phyloP scores from a whole-genome alignment of 1,284 basidiomycete species.

The Chondrostereum purpureum region DNA sequence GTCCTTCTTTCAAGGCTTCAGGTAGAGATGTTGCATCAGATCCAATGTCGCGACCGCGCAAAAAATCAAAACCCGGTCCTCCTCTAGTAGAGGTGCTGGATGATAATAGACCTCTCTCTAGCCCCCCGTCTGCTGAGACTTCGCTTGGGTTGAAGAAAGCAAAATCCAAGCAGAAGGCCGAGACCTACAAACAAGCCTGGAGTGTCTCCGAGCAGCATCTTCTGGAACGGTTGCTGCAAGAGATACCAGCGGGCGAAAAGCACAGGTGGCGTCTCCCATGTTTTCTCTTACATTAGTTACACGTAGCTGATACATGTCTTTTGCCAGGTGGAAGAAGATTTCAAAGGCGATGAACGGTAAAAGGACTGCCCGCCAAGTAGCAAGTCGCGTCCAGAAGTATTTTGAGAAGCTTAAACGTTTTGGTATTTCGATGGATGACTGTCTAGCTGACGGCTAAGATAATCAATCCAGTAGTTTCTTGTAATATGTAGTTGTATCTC shows the following conservation, averaged over 20 bases:
- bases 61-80: no score
- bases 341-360: constrained; percentile 71
- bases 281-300: background rate
- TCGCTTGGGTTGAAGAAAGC: background rate
- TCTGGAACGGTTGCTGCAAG: constrained; percentile 61
- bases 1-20: constrained; percentile 11
- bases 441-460: background rate
- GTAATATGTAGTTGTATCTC: no score
- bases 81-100: no score
- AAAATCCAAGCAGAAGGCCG: constrained; percentile 39
- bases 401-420: constrained; percentile 75
- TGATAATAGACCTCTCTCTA: no score
- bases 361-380: constrained; percentile 74
- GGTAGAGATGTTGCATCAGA: background rate
- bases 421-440: constrained; percentile 29
- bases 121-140: constrained; percentile 1
- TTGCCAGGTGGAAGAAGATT: constrained; percentile 67
- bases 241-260: constrained; percentile 72
- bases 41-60: no score
- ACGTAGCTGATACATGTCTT: constrained; percentile 4
- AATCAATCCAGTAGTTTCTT: no score
- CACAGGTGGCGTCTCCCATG: constrained; percentile 43
- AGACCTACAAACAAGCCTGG: constrained; percentile 77
- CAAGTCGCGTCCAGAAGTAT: constrained; percentile 79
- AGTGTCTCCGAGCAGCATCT: constrained; percentile 66